Conservation (phyloP, 2,329 filamentous ascomycete genomes). For the Teratosphaeria zuluensis region DNA sequence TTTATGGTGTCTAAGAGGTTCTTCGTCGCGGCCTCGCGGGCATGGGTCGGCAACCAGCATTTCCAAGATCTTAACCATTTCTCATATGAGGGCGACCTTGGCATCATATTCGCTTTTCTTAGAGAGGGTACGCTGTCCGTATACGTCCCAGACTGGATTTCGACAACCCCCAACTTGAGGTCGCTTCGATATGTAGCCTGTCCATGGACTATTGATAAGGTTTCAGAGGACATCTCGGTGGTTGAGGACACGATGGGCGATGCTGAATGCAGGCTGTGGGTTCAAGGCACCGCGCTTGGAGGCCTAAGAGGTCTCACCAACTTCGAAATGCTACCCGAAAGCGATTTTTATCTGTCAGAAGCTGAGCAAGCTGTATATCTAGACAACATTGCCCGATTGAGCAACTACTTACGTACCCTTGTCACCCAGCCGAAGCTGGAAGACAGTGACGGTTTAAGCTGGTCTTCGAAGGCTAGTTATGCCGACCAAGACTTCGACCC, state of each 20-base stretch:
- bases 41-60: neutral
- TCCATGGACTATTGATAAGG: no score
- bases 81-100: no score
- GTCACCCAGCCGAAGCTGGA: neutral
- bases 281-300: neutral
- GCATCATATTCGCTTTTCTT: no score
- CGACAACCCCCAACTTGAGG: no score
- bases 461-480: no score
- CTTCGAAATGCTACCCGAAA: neutral
- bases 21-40: neutral
- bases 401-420: neutral
- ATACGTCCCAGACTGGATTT: no score
- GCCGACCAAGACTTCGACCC: no score
- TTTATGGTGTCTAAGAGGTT: neutral
- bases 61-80: no score
- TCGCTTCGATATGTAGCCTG: no score
- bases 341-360: neutral
- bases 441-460: no score
- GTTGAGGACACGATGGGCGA: neutral
- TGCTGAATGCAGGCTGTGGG: neutral
- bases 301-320: neutral
- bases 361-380: neutral
- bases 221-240: no score
- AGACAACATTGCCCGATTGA: neutral
- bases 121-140: no score